Base-by-base conservation (phyloP, 2,329 filamentous ascomycete species). In the Calycina marina region DNA sequence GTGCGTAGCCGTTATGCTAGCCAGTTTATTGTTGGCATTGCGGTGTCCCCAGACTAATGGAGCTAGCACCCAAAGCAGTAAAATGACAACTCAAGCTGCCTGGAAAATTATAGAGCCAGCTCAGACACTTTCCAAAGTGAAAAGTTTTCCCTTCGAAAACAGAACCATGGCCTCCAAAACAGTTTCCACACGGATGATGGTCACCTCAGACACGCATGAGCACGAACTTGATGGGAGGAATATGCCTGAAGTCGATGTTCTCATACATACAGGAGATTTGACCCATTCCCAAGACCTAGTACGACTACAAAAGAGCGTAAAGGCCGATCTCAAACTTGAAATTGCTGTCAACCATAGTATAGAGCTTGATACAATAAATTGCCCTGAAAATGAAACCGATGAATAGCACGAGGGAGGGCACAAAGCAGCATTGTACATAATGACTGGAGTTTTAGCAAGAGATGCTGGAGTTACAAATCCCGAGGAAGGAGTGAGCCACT, bases 321-420 rank as follows among this genome's bases (percentile, higher is more conserved):
- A 37, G 10, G 69, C 69, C 4, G 59, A 62, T 10, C 49, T 75
- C 6, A 76, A 75, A 42, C 55, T 76, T 14, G 63, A 74, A 12
- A 73, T 76, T 37, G 62, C 70, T 0, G 71, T 71, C 0, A 76
- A 75, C 43, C 30, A 32, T 13, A 22, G 25, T 14, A 5, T 32
- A 4, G 5, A 4, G 11, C 30, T 32, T 17, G 30, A 32, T 12
- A 8, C 5, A 6, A n/a, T 8, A 10, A 16, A 12, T 12, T 16
- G 30, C n/a, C 5, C 6, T 4, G 14, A n/a, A 9, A 11, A 31
- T 13, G 9, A 10, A 5, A 26, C 55, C 2, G 38, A 37, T 4
- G 30, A 36, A 3, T 25, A 38, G 5, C 29, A 13, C 13, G 9
- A 16, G 3, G 28, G 28, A 4, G 31, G 43, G 10, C 38, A 45